Conservation (phyloP, 2,329 filamentous ascomycete species). For the Phoma sp. region DNA sequence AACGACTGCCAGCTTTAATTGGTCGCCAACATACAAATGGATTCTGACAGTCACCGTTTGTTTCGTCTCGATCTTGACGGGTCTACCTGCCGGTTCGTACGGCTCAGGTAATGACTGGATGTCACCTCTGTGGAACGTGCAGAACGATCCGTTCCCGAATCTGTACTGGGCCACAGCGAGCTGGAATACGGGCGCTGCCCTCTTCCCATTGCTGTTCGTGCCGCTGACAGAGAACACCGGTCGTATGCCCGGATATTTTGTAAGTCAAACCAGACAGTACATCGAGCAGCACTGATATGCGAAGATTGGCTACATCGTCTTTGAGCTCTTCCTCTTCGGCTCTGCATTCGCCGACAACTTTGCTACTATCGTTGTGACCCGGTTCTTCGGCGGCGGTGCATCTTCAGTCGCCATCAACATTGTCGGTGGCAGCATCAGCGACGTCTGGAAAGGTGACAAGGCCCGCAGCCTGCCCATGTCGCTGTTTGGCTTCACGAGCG, state of each 20-base stretch:
- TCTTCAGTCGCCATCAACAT: slow-evolving; percentile 53
- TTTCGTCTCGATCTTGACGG: slow-evolving; percentile 53
- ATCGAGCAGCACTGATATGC: background rate
- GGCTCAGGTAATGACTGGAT: slow-evolving; percentile 46
- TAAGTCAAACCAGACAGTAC: slow-evolving; percentile 5
- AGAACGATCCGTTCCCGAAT: slow-evolving; percentile 47
- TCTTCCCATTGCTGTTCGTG: slow-evolving; percentile 50
- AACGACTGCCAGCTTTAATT: slow-evolving; percentile 45
- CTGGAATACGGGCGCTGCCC: slow-evolving; percentile 51
- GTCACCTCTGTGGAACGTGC: slow-evolving; percentile 44
- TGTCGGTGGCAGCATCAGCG: slow-evolving; percentile 40
- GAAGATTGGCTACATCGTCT: slow-evolving; percentile 48
- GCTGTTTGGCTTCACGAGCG: slow-evolving; percentile 53
- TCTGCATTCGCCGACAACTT: slow-evolving; percentile 55
- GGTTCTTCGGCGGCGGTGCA: slow-evolving; percentile 54
- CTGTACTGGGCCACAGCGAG: slow-evolving; percentile 48
- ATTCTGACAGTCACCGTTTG: slow-evolving; percentile 50
- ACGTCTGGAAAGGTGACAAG: slow-evolving; percentile 48
- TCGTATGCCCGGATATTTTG: slow-evolving; percentile 55
- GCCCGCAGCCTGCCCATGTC: slow-evolving; percentile 54
- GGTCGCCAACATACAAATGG: slow-evolving; percentile 51
- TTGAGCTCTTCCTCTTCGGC: slow-evolving; percentile 51
- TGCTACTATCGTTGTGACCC: slow-evolving; percentile 52
- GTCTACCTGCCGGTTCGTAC: slow-evolving; percentile 52
- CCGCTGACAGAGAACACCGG: slow-evolving; percentile 53